Base-by-base conservation (phyloP, 2,329 filamentous ascomycete genomes). In the Fusarium cicatricum region DNA sequence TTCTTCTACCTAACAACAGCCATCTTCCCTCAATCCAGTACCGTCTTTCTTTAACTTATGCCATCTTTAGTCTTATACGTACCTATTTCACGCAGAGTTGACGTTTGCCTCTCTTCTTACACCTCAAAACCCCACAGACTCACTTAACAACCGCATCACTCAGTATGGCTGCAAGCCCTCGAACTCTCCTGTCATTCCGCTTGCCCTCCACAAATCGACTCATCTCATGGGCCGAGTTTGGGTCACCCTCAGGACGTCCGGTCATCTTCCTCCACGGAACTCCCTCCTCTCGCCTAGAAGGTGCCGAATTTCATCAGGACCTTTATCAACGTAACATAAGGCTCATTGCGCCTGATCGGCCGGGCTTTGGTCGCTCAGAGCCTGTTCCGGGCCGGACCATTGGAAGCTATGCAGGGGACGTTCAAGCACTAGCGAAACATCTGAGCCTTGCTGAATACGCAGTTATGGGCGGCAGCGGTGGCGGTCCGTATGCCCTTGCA, bases 141-240 rank as follows among this genome's bases (percentile, higher is more conserved):
- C 21, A 21, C 21, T 21, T 7, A 21, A 21, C 21, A 21, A 21
- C 21, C 21, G 7, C 21, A 19, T 3, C 10, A 26, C 8, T 19
- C 2, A 29, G 14, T 14, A 52, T 52, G 21, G 21, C 31, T n/a
- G 14, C 12, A 23, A 51, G 16, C 8, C 46, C 52, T 32, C 46
- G 26, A 11, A 26, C 15, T 7, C 11, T 55, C 5, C 12, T 43
- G 5, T 19, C 29, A 11, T 54, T 58, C 31, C 48, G 38, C 8
- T 39, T 48, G n/a, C 51, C 58, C 5, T 34, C 33, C n/a, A 52
- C 58, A 3, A 52, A 48, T 12, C 49, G 54, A 19, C 51, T 59
- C 15, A 41, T 58, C 21, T 46, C 54, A 33, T 61, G 58, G 54
- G 54, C 60, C 4, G 48, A 56, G 17, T 59, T 48, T 19, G 51